These are phyloP conservation scores for Pleoardoris graminearum DNA, from an alignment of 2,329 filamentous ascomycete species.

Conservation along the genomic window DNA sequence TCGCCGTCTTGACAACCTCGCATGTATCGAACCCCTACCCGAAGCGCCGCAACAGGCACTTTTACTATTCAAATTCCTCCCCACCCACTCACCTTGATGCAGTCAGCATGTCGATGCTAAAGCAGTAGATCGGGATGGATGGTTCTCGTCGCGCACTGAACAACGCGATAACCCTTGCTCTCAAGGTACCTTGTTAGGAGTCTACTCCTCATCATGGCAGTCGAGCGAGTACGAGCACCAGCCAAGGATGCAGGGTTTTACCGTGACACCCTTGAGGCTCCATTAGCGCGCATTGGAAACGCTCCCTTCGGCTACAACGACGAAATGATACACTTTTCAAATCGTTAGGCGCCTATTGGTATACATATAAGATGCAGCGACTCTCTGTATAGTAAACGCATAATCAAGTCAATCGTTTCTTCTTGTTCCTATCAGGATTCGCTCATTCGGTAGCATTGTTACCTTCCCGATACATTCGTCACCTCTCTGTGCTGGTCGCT, in stretches of 20 bases:
- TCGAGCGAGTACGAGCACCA: neutral
- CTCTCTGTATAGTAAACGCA: conserved; percentile 1
- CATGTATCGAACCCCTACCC: conserved; percentile 3
- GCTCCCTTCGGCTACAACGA: conserved; percentile 1
- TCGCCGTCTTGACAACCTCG: conserved; percentile 7
- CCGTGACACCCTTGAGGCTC: conserved; percentile 2
- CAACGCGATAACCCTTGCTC: no score
- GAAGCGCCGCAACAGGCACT: neutral
- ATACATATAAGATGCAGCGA: conserved; percentile 1
- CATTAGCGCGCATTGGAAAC: conserved; percentile 7
- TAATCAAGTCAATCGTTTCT: conserved; percentile 5
- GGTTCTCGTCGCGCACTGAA: neutral
- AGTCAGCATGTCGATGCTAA: neutral
- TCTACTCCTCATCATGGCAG: no score
- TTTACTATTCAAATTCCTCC: neutral
- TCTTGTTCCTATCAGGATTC: neutral
- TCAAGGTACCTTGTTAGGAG: no score
- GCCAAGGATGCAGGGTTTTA: conserved; percentile 3
- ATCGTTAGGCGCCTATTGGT: neutral
- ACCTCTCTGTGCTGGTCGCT: conserved; percentile 4
- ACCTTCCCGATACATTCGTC: neutral
- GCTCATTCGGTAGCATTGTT: conserved; percentile 7
- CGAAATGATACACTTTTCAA: neutral
- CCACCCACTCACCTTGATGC: no score
- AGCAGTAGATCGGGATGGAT: neutral